These are phyloP conservation scores for Emericellopsis cladophorae DNA, from an alignment of 2,329 filamentous ascomycete species.

Conservation along the genomic window DNA sequence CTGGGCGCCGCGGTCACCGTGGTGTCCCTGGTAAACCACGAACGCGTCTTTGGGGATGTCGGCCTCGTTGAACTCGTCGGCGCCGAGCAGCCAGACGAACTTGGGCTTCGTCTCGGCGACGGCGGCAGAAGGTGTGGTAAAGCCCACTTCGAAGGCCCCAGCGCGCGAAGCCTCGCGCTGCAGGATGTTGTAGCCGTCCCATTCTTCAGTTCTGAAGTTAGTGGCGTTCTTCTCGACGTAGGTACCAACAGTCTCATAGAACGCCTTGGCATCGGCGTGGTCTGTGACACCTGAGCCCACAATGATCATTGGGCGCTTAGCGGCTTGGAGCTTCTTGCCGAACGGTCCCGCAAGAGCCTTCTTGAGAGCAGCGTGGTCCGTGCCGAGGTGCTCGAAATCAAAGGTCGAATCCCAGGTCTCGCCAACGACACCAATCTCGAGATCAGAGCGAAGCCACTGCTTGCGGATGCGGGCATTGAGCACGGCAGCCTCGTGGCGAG, in stretches of 20 bases:
- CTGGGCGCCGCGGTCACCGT: slow-evolving; percentile 87
- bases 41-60: slow-evolving; percentile 95
- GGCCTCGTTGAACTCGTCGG: slow-evolving; percentile 74
- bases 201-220: slow-evolving; percentile 80
- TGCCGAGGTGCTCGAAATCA: slow-evolving; percentile 83
- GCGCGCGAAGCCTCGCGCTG: slow-evolving; percentile 86
- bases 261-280: slow-evolving; percentile 79
- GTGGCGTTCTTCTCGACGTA: slow-evolving; percentile 90
- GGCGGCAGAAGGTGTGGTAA: slow-evolving; percentile 69
- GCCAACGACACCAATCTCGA: slow-evolving; percentile 84
- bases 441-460: slow-evolving; percentile 91
- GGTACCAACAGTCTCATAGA: slow-evolving; percentile 78
- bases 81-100: slow-evolving; percentile 92
- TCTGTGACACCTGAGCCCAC: slow-evolving; percentile 87
- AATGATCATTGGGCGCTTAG: slow-evolving; percentile 93
- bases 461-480: slow-evolving; percentile 95
- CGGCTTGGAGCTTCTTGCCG: slow-evolving; percentile 79
- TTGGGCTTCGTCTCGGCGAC: slow-evolving; percentile 82
- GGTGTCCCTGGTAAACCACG: slow-evolving; percentile 95
- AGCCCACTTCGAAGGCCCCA: slow-evolving; percentile 92
- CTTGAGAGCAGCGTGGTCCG: slow-evolving; percentile 70
- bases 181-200: slow-evolving; percentile 96
- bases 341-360: slow-evolving; percentile 74
- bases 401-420: slow-evolving; percentile 90
- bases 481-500: slow-evolving; percentile 86